Evolutionary conservation across 179 eudicot species (phyloP), one percentile per base, ranked within the genome.

Genomic region (Dionaea muscipula): DNA sequence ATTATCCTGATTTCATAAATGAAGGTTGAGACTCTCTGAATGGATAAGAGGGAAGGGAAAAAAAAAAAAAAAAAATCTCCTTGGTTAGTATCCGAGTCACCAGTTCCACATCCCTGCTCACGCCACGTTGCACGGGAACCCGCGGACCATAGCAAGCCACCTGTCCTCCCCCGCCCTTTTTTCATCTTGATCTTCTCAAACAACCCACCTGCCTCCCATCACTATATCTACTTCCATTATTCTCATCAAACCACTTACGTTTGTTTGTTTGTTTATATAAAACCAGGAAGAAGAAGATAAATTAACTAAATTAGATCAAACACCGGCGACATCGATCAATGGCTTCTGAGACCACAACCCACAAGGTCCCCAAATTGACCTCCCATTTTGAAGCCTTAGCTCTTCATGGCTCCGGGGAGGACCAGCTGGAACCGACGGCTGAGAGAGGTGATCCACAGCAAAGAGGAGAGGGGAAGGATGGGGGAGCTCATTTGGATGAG

Each of bases 381-480:
- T 75, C 47, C 33, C 75, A 75, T 17, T 84, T 76, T 40, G 95
- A 81, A 59, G 75, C 81, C 46, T 75, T 87, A 35, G 57, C 62
- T 0, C n/a, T n/a, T n/a, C 71, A 58, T 14, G 59, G 63, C 3
- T 49, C 69, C 0, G 67, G 52, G 50, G 28, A 47, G 15, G 28
- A 33, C 13, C 0, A 44, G 45, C 19, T 51, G 38, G 2, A 56
- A 41, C 22, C 33, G n/a, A 20, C 37, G 26, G 15, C 20, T 18
- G 16, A 31, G 43, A 33, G 21, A 23, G 13, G 53, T 35, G 50
- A 25, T 18, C 45, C 14, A 31, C 27, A 40, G 50, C 49, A 41
- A 54, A 17, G n/a, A 19, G 28, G 51, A 16, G 46, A 28, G 51
- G 41, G 28, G 52, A 59, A 3, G 19, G 36, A 44, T 28, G 38